Conservation (phyloP, 2,329 filamentous ascomycete genomes). For the Akanthomyces dipterigenus region DNA sequence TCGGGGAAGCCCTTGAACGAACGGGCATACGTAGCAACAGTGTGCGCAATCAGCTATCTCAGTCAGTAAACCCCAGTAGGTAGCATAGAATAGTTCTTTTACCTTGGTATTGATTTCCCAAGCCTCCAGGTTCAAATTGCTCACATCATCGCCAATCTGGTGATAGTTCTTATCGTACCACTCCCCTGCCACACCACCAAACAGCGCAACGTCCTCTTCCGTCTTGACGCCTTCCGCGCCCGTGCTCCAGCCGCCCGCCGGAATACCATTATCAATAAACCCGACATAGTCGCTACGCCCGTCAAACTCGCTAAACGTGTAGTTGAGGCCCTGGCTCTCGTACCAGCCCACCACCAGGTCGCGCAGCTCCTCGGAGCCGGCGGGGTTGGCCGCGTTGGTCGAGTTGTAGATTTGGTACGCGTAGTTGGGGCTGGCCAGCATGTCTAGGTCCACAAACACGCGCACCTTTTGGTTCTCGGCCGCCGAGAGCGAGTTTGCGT, state of each 20-base stretch:
- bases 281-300: conserved; percentile 75
- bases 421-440: conserved; percentile 61
- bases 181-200: conserved; percentile 62
- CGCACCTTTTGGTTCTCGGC: conserved; percentile 58
- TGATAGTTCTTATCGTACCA: conserved; percentile 57
- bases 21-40: conserved; percentile 61
- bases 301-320: conserved; percentile 67
- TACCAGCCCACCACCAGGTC: conserved; percentile 65
- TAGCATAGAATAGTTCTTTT: conserved; percentile 19
- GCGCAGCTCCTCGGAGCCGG: conserved; percentile 62
- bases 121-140: conserved; percentile 52
- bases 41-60: conserved; percentile 58
- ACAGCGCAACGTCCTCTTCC: conserved; percentile 54
- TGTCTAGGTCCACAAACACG: conserved; percentile 65
- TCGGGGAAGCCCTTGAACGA: conserved; percentile 61
- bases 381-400: conserved; percentile 63
- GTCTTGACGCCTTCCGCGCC: conserved; percentile 75
- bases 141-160: conserved; percentile 52
- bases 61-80: neutral
- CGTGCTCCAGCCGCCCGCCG: conserved; percentile 68
- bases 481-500: conserved; percentile 45
- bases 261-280: conserved; percentile 67
- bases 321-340: conserved; percentile 52
- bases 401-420: conserved; percentile 66
- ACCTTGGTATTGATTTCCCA: conserved; percentile 57